phyloP scores from a whole-genome alignment of 2,329 filamentous ascomycete genomes.

The Alternaria ethzedia region DNA sequence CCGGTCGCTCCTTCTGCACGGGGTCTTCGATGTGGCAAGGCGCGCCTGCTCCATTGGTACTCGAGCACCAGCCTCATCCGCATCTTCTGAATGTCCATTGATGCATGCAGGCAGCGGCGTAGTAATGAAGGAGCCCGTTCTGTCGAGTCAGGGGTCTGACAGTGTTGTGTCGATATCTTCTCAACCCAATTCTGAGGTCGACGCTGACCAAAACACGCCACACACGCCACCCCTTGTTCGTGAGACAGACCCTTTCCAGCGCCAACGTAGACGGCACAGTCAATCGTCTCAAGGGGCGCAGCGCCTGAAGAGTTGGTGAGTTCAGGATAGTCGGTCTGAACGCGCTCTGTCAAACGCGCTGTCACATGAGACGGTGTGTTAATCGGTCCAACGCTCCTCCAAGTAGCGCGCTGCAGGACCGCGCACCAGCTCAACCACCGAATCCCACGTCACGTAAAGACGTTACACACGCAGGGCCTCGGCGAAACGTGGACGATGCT shows the following conservation, averaged over 20 bases:
- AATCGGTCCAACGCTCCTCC: not conserved
- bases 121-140: conserved; percentile 13
- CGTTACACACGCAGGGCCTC: conserved; percentile 23
- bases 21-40: conserved; percentile 8
- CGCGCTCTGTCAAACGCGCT: conserved; percentile 1
- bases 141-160: conserved; percentile 17
- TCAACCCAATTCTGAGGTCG: conserved; percentile 29
- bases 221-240: not conserved
- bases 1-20: conserved; percentile 14
- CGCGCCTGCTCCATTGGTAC: conserved; percentile 2
- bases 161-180: conserved; percentile 1
- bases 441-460: conserved; percentile 44
- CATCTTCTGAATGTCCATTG: not conserved
- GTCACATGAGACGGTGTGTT: conserved; percentile 7
- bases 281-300: not conserved
- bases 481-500: conserved; percentile 21
- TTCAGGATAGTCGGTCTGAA: not conserved
- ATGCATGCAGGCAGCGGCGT: not conserved
- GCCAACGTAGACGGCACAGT: not conserved
- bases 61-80: conserved; percentile 4
- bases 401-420: not conserved
- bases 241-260: not conserved
- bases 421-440: not conserved
- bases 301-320: not conserved
- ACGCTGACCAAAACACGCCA: conserved; percentile 15